Evolutionary conservation across 2,329 filamentous ascomycete species (phyloP).

Genomic region (Orbilia quercus): DNA sequence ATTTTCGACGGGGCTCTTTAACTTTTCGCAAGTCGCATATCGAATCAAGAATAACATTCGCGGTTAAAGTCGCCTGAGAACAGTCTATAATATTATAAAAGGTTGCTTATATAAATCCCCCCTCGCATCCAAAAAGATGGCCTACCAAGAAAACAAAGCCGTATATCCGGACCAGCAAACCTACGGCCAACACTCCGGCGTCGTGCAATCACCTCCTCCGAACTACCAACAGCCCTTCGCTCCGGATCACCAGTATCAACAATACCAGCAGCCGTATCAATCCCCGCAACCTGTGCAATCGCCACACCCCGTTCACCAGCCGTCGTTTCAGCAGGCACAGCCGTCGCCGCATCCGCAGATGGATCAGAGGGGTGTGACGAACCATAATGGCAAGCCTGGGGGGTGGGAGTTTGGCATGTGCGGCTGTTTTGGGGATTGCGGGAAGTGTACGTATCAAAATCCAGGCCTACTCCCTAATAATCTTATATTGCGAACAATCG

Average conservation of each 20-base stretch:
- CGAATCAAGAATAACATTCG: not conserved
- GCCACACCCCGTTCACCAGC: conserved; percentile 19
- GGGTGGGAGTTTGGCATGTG: conserved; percentile 57
- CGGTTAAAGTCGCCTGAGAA: not conserved
- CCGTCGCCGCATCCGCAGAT: conserved; percentile 32
- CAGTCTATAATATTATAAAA: not conserved
- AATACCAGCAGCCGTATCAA: conserved; percentile 17
- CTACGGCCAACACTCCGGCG: conserved; percentile 23
- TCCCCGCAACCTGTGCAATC: conserved; percentile 9
- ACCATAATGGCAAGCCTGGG: conserved; percentile 16
- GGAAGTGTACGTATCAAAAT: conserved; percentile 55
- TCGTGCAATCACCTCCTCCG: conserved; percentile 20
- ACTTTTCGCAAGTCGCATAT: not conserved
- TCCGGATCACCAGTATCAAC: conserved; percentile 9
- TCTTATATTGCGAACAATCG: too few relatives aligned
- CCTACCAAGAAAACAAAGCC: conserved; percentile 25
- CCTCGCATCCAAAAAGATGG: conserved; percentile 33
- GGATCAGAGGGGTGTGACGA: conserved; percentile 22
- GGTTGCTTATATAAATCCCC: conserved; percentile 42
- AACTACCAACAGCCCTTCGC: conserved; percentile 25
- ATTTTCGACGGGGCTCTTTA: too few relatives aligned
- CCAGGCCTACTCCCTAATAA: not conserved
- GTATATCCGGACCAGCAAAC: conserved; percentile 20
- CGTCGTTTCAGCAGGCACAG: conserved; percentile 3
- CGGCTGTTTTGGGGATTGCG: conserved; percentile 54